Conservation (phyloP, 2,329 filamentous ascomycete species). For the Xylariaceae sp. region DNA sequence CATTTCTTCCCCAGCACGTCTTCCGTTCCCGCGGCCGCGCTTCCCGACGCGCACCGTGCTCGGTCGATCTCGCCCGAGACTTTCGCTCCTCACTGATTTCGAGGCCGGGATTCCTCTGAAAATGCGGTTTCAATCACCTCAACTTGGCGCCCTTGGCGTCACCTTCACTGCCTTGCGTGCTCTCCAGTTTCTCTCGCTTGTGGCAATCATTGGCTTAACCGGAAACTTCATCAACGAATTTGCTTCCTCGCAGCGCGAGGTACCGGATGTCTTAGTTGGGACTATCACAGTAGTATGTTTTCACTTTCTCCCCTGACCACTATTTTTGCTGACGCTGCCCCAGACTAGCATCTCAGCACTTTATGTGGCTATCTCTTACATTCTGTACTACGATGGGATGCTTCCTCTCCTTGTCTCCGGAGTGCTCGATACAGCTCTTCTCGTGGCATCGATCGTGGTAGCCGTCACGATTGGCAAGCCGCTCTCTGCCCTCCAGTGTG, state of each 20-base stretch:
- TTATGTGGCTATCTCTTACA: slow-evolving; percentile 75
- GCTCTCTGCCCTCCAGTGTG: slow-evolving; percentile 73
- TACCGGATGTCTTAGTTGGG: slow-evolving; percentile 70
- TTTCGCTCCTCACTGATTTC: slow-evolving; percentile 41
- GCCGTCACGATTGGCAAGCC: slow-evolving; percentile 75
- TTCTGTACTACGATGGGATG: slow-evolving; percentile 73
- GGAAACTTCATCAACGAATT: slow-evolving; percentile 80
- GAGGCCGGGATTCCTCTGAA: slow-evolving; percentile 33
- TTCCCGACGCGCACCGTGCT: slow-evolving; percentile 40
- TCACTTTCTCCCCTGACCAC: background rate
- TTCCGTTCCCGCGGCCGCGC: slow-evolving; percentile 41
- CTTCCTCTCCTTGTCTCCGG: slow-evolving; percentile 69
- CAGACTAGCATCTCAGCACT: slow-evolving; percentile 75
- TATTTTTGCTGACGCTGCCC: slow-evolving; percentile 13
- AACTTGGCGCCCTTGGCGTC: slow-evolving; percentile 68
- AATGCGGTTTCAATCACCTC: slow-evolving; percentile 45
- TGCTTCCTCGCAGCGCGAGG: slow-evolving; percentile 58
- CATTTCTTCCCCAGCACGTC: slow-evolving; percentile 33
- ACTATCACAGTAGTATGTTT: slow-evolving; percentile 68
- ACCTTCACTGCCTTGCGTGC: slow-evolving; percentile 71
- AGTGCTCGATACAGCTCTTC: slow-evolving; percentile 61
- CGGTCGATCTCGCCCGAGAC: slow-evolving; percentile 35
- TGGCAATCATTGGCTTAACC: slow-evolving; percentile 74
- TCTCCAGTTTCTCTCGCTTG: slow-evolving; percentile 66
- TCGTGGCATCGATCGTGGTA: slow-evolving; percentile 74